Base-by-base conservation (phyloP, 2,329 filamentous ascomycete species). In the Diaporthe sp. region DNA sequence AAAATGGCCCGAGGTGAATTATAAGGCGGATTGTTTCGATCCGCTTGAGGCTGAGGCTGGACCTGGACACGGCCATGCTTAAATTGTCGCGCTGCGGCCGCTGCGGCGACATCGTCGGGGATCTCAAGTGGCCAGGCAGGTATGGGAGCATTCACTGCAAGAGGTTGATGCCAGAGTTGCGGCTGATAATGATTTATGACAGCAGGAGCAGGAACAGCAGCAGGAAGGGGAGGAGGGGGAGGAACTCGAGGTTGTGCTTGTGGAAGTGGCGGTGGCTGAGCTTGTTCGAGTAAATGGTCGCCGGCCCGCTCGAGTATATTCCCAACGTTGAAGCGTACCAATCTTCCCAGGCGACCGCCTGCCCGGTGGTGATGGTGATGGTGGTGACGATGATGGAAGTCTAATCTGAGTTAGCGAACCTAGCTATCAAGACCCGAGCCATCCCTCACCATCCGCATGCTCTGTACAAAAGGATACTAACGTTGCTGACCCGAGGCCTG, bases 401-500 rank as follows among this genome's bases (percentile, higher is more conserved):
- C 65, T 69, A 55, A 7, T 55, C 49, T 69, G 34, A 55, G 65
- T 69, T 55, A 69, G 65, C 65, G n/a, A 19, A 10, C n/a, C 49
- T 69, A 69, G 55, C 62, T 53, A 59, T 13, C 42, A 72, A 55
- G 17, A 49, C 22, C 25, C 42, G 17, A 5, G 13, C 25, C 59
- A 57, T 34, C 31, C 55, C 25, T 65, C 61, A 57, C 46, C 25
- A 34, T 8, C 44, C 44, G 49, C 71, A 42, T 61, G 46, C 59
- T 39, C 39, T 19, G 39, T 57, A 28, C n/a, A 44, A 73, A 46
- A 73, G 25, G 51, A 22, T 65, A 73, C 71, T 73, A 73, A 73
- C 71, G 58, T 57, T 65, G 58, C 25, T 44, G 31, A 25, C 25
- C 49, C 13, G 46, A 17, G 22, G 19, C 49, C 76, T 77, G 78